These are phyloP conservation scores for Coix lacrymajobi DNA, from an alignment of 176 grass and related monocot species.

Conservation along the genomic window DNA sequence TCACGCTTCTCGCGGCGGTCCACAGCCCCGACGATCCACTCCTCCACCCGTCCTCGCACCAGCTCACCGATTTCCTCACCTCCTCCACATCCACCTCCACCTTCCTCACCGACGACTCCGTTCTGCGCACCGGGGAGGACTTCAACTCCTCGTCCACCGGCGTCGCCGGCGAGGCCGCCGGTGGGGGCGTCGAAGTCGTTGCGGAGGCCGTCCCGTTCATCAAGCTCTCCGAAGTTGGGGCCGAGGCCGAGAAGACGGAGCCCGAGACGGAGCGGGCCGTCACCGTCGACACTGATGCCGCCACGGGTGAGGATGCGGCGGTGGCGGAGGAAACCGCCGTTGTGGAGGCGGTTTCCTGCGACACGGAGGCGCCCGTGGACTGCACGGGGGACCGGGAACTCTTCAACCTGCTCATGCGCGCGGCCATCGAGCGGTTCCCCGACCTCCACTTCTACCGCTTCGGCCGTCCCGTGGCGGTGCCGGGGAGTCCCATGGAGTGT, in stretches of 20 bases:
- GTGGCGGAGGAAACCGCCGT: background rate
- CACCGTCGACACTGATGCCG: slow-evolving; percentile 27
- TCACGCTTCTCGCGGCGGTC: slow-evolving; percentile 84
- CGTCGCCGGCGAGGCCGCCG: background rate
- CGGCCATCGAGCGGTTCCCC: slow-evolving; percentile 65
- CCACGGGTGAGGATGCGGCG: background rate
- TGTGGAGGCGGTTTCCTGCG: slow-evolving; percentile 45
- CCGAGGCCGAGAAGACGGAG: slow-evolving; percentile 23
- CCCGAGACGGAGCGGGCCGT: slow-evolving; percentile 29
- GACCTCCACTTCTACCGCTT: slow-evolving; percentile 91
- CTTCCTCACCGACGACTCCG: slow-evolving; percentile 64
- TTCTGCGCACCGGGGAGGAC: slow-evolving; percentile 92
- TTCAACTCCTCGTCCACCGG: slow-evolving; percentile 34
- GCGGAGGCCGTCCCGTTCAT: slow-evolving; percentile 49
- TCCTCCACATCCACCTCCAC: slow-evolving; percentile 79
- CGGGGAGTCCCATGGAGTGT: slow-evolving; percentile 49
- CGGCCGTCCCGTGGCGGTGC: slow-evolving; percentile 58
- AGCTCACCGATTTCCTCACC: slow-evolving; percentile 78
- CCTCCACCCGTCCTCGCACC: slow-evolving; percentile 70
- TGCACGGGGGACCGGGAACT: slow-evolving; percentile 67
- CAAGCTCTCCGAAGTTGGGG: slow-evolving; percentile 56
- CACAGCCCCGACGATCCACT: slow-evolving; percentile 90
- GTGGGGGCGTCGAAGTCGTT: background rate
- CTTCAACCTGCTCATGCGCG: slow-evolving; percentile 73
- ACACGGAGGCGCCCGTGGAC: slow-evolving; percentile 55